Percentiles rank a stretch among this genome's conserved stretches.
Evolutionary conservation across 2,329 filamentous ascomycete species (phyloP).

Genomic region (Fusarium newnesense): DNA sequence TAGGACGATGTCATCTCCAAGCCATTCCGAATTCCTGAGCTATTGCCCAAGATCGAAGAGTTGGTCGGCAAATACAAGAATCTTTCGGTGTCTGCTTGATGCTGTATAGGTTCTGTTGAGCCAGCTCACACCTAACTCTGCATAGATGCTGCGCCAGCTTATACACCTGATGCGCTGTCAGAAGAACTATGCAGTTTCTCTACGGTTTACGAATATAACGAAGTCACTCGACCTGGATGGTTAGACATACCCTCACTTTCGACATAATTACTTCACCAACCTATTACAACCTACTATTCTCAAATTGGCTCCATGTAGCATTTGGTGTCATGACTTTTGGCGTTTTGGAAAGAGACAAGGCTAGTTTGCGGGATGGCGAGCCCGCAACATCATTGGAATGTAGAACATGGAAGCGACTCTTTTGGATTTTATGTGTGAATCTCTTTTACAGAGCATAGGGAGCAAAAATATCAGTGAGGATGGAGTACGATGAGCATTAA

Average conservation of each 20-base stretch:
- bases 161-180: not conserved
- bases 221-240: conserved; percentile 18
- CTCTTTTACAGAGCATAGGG: not conserved
- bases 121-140: not conserved
- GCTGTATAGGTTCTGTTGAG: not conserved
- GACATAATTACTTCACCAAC: conserved; percentile 29
- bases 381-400: conserved; percentile 12
- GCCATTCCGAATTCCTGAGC: conserved; percentile 79
- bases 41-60: conserved; percentile 74
- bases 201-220: conserved; percentile 20
- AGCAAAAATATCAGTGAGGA: conserved; percentile 2
- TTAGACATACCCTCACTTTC: conserved; percentile 18
- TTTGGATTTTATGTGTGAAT: not conserved
- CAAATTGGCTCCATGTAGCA: conserved; percentile 20
- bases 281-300: conserved; percentile 19
- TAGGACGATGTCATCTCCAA: conserved; percentile 82
- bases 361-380: conserved; percentile 28
- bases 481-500: conserved; percentile 13
- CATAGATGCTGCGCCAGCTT: not conserved
- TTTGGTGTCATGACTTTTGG: conserved; percentile 29
- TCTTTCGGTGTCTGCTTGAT: conserved; percentile 41
- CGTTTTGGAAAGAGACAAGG: conserved; percentile 36
- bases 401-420: conserved; percentile 30
- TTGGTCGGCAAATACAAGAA: conserved; percentile 57
- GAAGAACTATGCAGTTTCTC: not conserved